Evolutionary conservation across 1,139 yeast genomes (phyloP).

Genomic region (Scheffersomyces titani): DNA sequence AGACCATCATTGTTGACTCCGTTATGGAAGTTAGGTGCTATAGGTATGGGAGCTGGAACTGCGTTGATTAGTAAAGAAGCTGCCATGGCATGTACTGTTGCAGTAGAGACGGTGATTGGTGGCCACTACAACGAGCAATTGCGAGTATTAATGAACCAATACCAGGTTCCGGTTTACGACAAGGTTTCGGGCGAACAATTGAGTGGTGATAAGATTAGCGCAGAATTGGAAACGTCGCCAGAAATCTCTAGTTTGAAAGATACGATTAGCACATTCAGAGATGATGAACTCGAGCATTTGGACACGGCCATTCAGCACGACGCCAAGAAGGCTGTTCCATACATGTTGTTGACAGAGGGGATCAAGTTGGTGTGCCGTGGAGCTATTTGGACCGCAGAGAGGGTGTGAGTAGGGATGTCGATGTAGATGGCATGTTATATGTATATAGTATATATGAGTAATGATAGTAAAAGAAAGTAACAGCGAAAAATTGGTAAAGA

Average conservation of each 20-base stretch:
- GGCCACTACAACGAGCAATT: conserved; percentile 92
- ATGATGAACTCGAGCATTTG: conserved; percentile 93
- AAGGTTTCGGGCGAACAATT: conserved; percentile 39
- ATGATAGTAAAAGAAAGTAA: neutral
- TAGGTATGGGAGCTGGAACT: conserved; percentile 82
- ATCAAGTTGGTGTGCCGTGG: conserved; percentile 79
- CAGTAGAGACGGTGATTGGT: conserved; percentile 98
- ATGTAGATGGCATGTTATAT: neutral
- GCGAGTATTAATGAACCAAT: conserved; percentile 69
- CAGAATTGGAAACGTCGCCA: conserved; percentile 38
- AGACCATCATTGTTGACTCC: conserved; percentile 92
- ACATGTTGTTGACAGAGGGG: conserved; percentile 81
- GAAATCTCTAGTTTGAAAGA: conserved; percentile 63
- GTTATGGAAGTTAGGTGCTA: conserved; percentile 89
- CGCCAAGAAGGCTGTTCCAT: conserved; percentile 92
- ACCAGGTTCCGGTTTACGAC: conserved; percentile 46
- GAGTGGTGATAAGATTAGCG: conserved; percentile 21
- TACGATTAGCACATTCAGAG: conserved; percentile 77
- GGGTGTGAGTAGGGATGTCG: conserved; percentile 41
- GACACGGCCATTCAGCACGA: conserved; percentile 92
- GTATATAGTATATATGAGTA: neutral
- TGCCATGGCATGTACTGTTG: conserved; percentile 99
- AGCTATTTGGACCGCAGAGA: conserved; percentile 93
- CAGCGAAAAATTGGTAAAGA: conserved; percentile 1
- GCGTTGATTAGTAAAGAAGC: conserved; percentile 90